phyloP scores from a whole-genome alignment of 2,329 filamentous ascomycete species.

The Ophiostoma quercus region DNA sequence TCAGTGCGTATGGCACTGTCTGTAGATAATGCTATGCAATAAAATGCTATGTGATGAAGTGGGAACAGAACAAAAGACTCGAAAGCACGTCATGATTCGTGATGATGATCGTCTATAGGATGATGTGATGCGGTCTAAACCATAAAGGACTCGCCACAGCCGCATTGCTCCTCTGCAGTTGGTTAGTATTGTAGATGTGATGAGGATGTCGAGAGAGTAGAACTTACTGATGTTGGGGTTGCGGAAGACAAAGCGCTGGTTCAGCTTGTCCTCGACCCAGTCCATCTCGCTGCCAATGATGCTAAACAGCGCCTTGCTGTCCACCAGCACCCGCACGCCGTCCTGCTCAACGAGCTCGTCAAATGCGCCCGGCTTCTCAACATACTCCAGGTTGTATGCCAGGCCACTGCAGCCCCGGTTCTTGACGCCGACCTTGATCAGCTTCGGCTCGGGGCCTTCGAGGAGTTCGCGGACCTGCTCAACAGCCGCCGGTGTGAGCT shows the following conservation, averaged over 20 bases:
- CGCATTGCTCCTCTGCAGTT: conserved; percentile 79
- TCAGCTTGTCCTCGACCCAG: conserved; percentile 94
- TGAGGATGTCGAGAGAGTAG: not conserved
- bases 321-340: conserved; percentile 89
- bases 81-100: conserved; percentile 4
- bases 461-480: conserved; percentile 71
- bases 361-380: conserved; percentile 80
- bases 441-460: conserved; percentile 79
- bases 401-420: conserved; percentile 92
- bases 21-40: not conserved
- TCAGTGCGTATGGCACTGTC: not conserved
- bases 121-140: conserved; percentile 43
- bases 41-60: not conserved
- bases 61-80: too few relatives aligned
- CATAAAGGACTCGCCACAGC: conserved; percentile 95
- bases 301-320: conserved; percentile 95
- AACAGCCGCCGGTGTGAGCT: conserved; percentile 73
- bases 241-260: conserved; percentile 84
- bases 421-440: conserved; percentile 90
- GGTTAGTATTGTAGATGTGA: conserved; percentile 14
- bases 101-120: not conserved
- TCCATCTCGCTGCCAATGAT: conserved; percentile 99
- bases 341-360: conserved; percentile 95
- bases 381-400: conserved; percentile 90
- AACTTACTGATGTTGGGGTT: conserved; percentile 97